Evolutionary conservation across 2,329 filamentous ascomycete species (phyloP), one percentile per base, ranked within the genome.

Genomic region (Cercospora nicotianae): DNA sequence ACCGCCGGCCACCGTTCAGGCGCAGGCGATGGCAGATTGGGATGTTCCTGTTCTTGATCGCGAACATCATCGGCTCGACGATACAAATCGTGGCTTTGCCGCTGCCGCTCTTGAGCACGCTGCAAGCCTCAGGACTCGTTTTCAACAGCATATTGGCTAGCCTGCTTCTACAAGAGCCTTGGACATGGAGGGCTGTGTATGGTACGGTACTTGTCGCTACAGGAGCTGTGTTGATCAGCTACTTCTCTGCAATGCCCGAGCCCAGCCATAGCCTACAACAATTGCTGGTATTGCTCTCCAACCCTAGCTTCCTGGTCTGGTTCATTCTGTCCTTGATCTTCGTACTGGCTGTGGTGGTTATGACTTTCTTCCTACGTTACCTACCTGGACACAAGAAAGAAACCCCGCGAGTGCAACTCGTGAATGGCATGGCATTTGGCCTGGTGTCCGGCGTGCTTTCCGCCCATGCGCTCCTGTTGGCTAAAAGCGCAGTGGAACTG

Each of bases 71-170:
- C 65, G 95, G 95, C 68, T 97, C 94, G 81, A 94, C 93, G 42
- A 95, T 99, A 67, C 95, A 99, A 81, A 98, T 99, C 78, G 97
- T 95, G 31, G 97, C 94, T 0, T 85, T 99, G 55, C 95, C 95
- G 16, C 85, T 99, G 23, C 95, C 95, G 20, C 93, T 99, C 5
- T 87, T 99, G 36, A 98, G 94, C 66, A 97, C 95, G 1, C 84
- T 99, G 42, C 95, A 99, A 82, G 94, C 94, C 18, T 96, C 94
- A 3, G 95, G 95, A 55, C 86, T 99, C 65, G 95, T 99, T 70
- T 99, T 99, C 85, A 99, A 99, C 83, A 97, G 94, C 66, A 93
- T 98, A 80, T 97, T 96, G 85, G 95, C 95, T 69, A 96, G 93
- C 55, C 83, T 98, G 66, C 92, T 98, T 75, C 87, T 99, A 59